A percentile compares a stretch with the other conserved stretches of the same genome.
Evolutionary conservation across 1,284 basidiomycete species (phyloP).

Genomic region (Boletus chippewaensis): DNA sequence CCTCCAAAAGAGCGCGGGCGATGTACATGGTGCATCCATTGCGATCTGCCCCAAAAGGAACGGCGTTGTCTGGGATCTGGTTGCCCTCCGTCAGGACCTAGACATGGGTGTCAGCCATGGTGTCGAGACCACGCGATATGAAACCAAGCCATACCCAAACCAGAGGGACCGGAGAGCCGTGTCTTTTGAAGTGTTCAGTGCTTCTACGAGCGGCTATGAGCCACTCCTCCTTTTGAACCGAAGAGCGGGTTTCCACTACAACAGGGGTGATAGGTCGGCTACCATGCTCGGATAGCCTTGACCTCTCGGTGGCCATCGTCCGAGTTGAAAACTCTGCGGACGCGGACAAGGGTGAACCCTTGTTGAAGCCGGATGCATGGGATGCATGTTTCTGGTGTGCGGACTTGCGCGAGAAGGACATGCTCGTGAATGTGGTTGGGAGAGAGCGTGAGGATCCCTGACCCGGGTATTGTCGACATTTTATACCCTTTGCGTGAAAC

Average conservation of each 20-base stretch:
- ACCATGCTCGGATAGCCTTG: conserved; percentile 22
- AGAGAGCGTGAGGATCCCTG: not conserved
- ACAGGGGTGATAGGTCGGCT: conserved; percentile 18
- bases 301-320: conserved; percentile 9
- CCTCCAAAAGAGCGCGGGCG: conserved; percentile 31
- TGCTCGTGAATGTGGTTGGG: conserved; percentile 5
- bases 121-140: not conserved
- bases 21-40: conserved; percentile 27
- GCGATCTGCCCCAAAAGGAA: conserved; percentile 32
- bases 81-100: conserved; percentile 30
- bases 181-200: conserved; percentile 26
- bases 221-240: conserved; percentile 27
- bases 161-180: conserved; percentile 28
- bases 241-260: conserved; percentile 10
- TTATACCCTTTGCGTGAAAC: conserved; percentile 17
- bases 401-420: conserved; percentile 19
- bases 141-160: conserved; percentile 23
- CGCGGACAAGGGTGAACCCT: conserved; percentile 10
- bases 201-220: conserved; percentile 26
- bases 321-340: conserved; percentile 8
- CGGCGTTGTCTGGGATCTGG: conserved; percentile 29
- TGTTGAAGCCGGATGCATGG: not conserved
- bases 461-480: not conserved
- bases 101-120: not conserved
- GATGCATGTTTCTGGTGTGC: conserved; percentile 5